Evolutionary conservation across 2,329 filamentous ascomycete genomes (phyloP), one percentile per base, ranked within the genome.

Genomic region (Trichoderma brevicompactum): DNA sequence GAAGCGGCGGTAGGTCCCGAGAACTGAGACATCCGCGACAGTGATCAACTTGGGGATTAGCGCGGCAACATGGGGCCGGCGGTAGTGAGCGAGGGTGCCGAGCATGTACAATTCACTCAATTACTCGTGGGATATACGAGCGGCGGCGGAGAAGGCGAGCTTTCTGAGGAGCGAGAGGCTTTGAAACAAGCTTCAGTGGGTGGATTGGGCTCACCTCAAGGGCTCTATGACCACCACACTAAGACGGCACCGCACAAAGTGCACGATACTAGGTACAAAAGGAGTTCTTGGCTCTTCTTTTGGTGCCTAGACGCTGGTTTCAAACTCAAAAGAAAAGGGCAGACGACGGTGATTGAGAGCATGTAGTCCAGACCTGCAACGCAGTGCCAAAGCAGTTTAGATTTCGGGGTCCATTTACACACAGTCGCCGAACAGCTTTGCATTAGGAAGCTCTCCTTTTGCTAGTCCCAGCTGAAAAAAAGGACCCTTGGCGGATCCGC

Each of bases 391-490:
- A 40, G 48, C 23, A 52, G 46, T 9, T 10, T 60, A 50, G 58
- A 61, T 61, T 43, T 62, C 59, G 59, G 59, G 59, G 48, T 62
- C 49, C 59, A 62, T 53, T 61, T 40, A 8, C 59, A n/a, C 17
- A 19, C 28, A 53, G 28, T 62, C 59, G 59, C 59, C 59, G 59
- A 62, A 53, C 49, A 52, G 7, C 17, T 19, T 28, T 41, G 36
- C 17, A 36, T 32, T 28, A 53, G 58, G 23, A 28, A 28, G 23
- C 23, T 19, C 58, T 52, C 40, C 46, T 43, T 36, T 50, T 52
- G 58, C 48, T 44, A 44, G 48, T 15, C 48, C 44, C n/a, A 28
- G 40, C 59, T 17, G 28, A 36, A 44, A 15, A 49, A 17, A 34
- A 41, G 36, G 36, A 10, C 23, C 28, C n/a, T 19, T 38, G 1